Evolutionary conservation across 164 flowering plant species (phyloP), one percentile per base, ranked within the genome.

Genomic region (Magnolia kwangsiensis): DNA sequence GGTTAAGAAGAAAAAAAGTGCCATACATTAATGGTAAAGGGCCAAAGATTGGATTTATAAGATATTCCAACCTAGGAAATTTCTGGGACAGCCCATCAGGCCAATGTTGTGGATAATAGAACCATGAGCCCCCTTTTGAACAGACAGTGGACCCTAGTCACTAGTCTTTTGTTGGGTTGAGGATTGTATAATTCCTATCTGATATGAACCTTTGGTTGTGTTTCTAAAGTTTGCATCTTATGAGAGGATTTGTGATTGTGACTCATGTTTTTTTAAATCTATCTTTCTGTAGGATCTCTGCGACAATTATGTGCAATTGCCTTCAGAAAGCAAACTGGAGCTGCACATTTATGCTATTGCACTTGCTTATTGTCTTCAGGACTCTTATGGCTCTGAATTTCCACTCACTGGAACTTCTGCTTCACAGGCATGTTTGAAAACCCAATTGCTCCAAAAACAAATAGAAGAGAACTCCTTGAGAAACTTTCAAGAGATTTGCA

Each of bases 241-340:
- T 55, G 61, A 16, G 61, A 55, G 50, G 50, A 66, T 37, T 31
- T 68, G 16, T 11, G 20, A 31, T 29, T 29, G 18, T 68, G 29
- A 31, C 72, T 67, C 14, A 24, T 77, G 63, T 55, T 78, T 24
- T 8, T 72, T 55, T 1, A 14, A n/a, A n/a, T 29, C 13, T 5
- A 29, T 78, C 69, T 78, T 76, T 45, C 71, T 82, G 76, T 78
- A 94, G 98, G 90, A 88, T 2, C 92, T 95, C 76, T 86, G 83
- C 76, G 92, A 95, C 74, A 85, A 88, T 78, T 93, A 90, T 81
- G 72, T 50, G 45, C 77, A 77, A 70, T 78, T 87, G 80, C 68
- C 84, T 65, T 51, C 83, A 5, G 91, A 91, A 71, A 82, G 79
- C 80, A 95, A 91, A 86, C 68, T 95, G 85, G 91, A 93, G 78